These are phyloP conservation scores for Tetragonia tetragonoides DNA, from an alignment of 148 eudicot genomes.

Conservation along the genomic window DNA sequence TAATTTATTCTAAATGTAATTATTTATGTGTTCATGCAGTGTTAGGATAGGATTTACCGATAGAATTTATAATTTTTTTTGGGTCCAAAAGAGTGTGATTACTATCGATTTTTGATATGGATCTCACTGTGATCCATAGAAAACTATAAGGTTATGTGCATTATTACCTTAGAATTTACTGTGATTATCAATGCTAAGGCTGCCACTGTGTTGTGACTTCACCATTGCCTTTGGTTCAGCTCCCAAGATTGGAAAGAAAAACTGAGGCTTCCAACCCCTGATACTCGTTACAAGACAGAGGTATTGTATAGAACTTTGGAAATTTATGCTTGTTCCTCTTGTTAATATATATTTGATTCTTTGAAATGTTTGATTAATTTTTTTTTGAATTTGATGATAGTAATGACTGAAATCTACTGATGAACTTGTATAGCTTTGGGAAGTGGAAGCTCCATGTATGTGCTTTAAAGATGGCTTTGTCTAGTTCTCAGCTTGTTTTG, in stretches of 20 bases:
- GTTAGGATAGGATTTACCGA: not conserved
- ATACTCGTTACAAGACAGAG: constrained; percentile 82
- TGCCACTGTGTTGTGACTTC: constrained; percentile 14
- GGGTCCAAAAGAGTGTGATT: not conserved
- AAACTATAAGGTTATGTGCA: not conserved
- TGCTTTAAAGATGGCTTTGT: not conserved
- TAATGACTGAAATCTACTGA: not conserved
- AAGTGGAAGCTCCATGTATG: not conserved
- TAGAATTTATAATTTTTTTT: not conserved
- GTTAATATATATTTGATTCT: not conserved
- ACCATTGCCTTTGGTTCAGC: constrained; percentile 33
- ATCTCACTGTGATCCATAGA: not conserved
- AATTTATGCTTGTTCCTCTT: not conserved
- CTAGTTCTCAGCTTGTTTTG: not conserved
- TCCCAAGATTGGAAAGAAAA: constrained; percentile 88
- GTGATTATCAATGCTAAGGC: not conserved
- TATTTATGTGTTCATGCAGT: not conserved
- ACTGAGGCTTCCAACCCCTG: constrained; percentile 63
- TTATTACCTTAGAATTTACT: not conserved
- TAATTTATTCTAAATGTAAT: not conserved
- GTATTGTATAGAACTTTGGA: constrained; percentile 28
- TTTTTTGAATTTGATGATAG: not conserved
- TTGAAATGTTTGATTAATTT: not conserved
- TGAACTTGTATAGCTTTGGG: not conserved
- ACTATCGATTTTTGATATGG: not conserved